Evolutionary conservation across 2,329 filamentous ascomycete species (phyloP).

Genomic region (Colletotrichum sp.): DNA sequence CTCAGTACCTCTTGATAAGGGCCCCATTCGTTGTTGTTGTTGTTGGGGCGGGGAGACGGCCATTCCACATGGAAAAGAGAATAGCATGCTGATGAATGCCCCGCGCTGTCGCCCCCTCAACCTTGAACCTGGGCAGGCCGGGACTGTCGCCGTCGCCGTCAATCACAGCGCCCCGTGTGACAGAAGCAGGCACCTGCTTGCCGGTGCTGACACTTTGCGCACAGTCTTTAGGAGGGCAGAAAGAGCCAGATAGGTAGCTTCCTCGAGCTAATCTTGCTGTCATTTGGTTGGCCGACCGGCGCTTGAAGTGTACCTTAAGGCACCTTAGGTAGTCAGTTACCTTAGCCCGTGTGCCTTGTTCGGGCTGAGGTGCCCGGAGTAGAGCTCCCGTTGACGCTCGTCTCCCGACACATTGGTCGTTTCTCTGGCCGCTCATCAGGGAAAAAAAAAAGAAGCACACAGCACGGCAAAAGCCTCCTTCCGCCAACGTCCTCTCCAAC

Average conservation of each 20-base stretch:
- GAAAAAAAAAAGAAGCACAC: neutral
- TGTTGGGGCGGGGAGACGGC: neutral
- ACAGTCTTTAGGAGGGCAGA: neutral
- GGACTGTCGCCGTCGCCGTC: neutral
- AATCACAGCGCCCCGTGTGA: neutral
- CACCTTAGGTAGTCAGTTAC: neutral
- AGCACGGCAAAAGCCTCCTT: neutral
- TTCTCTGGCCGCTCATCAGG: neutral
- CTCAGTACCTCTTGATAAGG: neutral
- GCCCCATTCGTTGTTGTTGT: neutral
- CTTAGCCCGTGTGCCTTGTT: neutral
- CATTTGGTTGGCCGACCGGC: neutral
- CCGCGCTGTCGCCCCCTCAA: constrained; percentile 17
- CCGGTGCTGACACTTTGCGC: neutral
- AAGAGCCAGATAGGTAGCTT: neutral
- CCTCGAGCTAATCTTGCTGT: neutral
- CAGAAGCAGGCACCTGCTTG: neutral
- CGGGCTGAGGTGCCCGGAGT: neutral
- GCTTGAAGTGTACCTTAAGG: neutral
- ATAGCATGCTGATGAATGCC: constrained; percentile 16
- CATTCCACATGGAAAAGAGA: constrained; percentile 19
- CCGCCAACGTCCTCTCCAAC: neutral
- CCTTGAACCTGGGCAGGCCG: neutral
- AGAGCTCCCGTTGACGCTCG: neutral
- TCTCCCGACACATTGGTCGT: neutral